phyloP scores from a whole-genome alignment of 2,329 filamentous ascomycete genomes.

The Clathrospora elynae region DNA sequence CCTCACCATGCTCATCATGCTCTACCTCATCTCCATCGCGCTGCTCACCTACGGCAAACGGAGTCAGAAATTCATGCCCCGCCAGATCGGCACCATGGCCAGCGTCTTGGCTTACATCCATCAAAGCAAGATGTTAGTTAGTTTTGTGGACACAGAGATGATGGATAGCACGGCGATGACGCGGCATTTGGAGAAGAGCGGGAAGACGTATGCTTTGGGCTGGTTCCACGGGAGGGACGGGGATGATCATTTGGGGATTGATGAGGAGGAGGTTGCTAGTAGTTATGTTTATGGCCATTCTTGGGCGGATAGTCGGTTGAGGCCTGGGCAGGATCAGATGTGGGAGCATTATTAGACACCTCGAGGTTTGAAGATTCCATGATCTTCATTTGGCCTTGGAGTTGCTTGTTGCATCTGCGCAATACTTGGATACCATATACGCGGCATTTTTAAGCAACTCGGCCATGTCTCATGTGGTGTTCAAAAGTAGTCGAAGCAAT shows the following conservation, averaged over 20 bases:
- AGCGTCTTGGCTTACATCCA: conserved; percentile 78
- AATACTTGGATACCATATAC: no score
- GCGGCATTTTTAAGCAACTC: neutral
- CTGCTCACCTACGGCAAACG: conserved; percentile 65
- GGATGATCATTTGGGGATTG: conserved; percentile 75
- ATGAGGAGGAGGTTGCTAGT: conserved; percentile 72
- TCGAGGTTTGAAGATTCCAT: neutral
- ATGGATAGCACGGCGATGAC: conserved; percentile 67
- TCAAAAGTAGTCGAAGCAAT: no score
- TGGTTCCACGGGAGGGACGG: conserved; percentile 78
- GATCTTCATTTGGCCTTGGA: neutral
- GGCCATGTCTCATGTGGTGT: no score
- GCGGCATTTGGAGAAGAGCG: conserved; percentile 61
- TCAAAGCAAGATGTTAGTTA: conserved; percentile 78
- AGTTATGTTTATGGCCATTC: conserved; percentile 67
- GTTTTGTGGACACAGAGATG: conserved; percentile 73
- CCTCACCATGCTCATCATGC: conserved; percentile 66
- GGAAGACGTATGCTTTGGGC: conserved; percentile 74
- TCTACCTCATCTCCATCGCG: conserved; percentile 67
- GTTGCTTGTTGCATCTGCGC: neutral
- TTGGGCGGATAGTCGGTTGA: conserved; percentile 43
- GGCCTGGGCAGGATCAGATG: conserved; percentile 36
- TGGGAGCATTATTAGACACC: conserved; percentile 29
- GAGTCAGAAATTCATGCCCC: conserved; percentile 72
- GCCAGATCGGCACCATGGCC: conserved; percentile 79